A percentile compares a stretch with the other conserved stretches of the same genome.
Conservation (phyloP, 148 eudicot species). For the Rhododendron henanense region DNA sequence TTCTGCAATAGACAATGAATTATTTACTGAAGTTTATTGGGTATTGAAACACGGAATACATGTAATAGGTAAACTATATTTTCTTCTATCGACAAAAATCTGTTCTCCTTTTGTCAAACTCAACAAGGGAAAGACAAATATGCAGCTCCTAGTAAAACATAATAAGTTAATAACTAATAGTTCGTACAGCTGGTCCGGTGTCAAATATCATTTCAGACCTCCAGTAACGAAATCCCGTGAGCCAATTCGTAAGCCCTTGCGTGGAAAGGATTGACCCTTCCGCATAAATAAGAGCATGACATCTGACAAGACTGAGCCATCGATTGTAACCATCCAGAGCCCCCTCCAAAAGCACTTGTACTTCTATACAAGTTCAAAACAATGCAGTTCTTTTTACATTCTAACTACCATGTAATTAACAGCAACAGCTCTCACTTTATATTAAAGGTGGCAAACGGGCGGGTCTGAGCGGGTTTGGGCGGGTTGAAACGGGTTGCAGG, state of each 20-base stretch:
- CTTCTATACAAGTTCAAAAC: neutral
- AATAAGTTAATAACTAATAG: neutral
- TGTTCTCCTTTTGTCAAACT: neutral
- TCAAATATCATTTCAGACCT: neutral
- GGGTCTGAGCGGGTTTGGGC: too few relatives aligned
- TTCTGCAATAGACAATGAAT: conserved; percentile 51
- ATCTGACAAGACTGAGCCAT: neutral
- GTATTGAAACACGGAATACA: neutral
- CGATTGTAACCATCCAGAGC: neutral
- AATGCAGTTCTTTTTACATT: neutral
- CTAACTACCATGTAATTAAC: neutral
- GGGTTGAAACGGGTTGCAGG: too few relatives aligned
- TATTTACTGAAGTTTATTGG: neutral
- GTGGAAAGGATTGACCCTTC: neutral
- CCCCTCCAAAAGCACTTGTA: neutral
- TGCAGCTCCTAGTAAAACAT: neutral
- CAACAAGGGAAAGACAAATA: neutral
- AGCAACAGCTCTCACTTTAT: neutral
- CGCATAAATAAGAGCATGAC: neutral
- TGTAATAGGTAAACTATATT: neutral
- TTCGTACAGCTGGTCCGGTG: neutral
- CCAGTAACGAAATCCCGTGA: neutral
- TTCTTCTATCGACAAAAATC: neutral
- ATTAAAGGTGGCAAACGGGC: too few relatives aligned
- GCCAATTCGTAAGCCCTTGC: neutral